These are phyloP conservation scores for Tulasnella sp. DNA, from an alignment of 768 basidiomycete genomes.

Conservation along the genomic window DNA sequence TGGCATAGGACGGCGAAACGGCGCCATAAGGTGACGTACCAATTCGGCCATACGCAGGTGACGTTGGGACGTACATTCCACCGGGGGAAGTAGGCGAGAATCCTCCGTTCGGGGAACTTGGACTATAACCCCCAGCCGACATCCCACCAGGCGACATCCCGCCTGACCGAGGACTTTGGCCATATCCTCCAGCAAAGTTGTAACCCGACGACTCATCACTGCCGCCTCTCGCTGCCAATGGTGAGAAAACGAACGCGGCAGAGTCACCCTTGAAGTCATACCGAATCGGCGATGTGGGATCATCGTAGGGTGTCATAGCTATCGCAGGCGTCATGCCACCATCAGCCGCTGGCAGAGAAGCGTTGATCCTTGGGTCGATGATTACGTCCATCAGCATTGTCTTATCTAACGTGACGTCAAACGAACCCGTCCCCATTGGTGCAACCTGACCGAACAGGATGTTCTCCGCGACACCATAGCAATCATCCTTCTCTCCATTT, in stretches of 20 bases:
- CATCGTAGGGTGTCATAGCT: conserved; percentile 95
- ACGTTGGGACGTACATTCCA: conserved; percentile 49
- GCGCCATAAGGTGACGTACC: conserved; percentile 37
- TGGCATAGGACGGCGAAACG: conserved; percentile 62
- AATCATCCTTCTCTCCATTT: conserved; percentile 96
- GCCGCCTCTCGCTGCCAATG: conserved; percentile 65
- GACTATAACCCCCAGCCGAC: conserved; percentile 56
- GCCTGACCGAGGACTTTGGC: conserved; percentile 77
- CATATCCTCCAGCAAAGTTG: conserved; percentile 54
- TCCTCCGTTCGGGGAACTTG: conserved; percentile 70
- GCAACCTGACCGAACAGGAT: conserved; percentile 99
- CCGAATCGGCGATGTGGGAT: conserved; percentile 75
- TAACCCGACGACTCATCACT: conserved; percentile 75
- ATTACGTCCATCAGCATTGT: conserved; percentile 98
- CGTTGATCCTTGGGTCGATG: conserved; percentile 85
- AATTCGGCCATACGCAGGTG: conserved; percentile 45
- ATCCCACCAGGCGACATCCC: conserved; percentile 72
- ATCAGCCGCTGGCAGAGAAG: conserved; percentile 66
- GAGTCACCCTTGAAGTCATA: conserved; percentile 68
- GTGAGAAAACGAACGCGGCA: conserved; percentile 90
- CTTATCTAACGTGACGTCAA: conserved; percentile 91
- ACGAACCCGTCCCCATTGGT: conserved; percentile 98
- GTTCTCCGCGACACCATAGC: conserved; percentile 97
- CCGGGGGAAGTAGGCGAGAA: conserved; percentile 86
- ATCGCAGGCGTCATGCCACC: conserved; percentile 83